phyloP scores from a whole-genome alignment of 495 filamentous ascomycete species.

The Glutinoglossum americanum region DNA sequence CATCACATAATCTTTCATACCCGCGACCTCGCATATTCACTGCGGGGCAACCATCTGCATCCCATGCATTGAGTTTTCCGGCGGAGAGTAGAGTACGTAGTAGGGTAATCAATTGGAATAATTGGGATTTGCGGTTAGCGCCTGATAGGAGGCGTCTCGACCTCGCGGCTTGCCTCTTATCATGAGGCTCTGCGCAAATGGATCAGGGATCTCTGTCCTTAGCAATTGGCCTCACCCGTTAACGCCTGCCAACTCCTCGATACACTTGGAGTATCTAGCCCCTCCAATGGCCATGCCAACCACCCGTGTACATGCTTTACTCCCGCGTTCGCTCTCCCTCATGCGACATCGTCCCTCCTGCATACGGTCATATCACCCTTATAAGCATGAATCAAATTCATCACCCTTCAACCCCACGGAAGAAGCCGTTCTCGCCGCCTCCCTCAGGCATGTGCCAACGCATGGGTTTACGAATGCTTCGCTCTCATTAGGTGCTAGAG shows the following conservation, averaged over 20 bases:
- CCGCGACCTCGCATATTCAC: not conserved
- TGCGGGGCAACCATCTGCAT: not conserved
- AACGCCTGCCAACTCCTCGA: not conserved
- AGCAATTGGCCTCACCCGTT: not conserved
- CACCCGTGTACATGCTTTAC: not conserved
- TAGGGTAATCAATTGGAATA: not conserved
- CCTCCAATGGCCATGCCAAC: not conserved
- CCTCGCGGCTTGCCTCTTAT: too few relatives aligned
- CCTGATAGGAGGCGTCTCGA: too few relatives aligned
- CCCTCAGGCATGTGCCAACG: conserved; percentile 53
- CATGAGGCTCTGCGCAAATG: not conserved
- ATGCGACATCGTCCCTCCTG: not conserved
- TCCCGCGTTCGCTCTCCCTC: not conserved
- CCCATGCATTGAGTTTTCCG: not conserved
- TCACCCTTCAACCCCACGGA: conserved; percentile 50
- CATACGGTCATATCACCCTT: conserved; percentile 46
- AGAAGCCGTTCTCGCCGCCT: conserved; percentile 54
- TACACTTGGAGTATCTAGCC: not conserved
- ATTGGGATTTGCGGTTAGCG: too few relatives aligned
- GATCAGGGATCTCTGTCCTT: not conserved
- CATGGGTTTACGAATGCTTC: conserved; percentile 61
- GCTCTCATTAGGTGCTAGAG: conserved; percentile 55
- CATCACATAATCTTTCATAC: not conserved
- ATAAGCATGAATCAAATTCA: conserved; percentile 31
- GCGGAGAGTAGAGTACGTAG: not conserved